phyloP scores from a whole-genome alignment of 805 yeast genomes.

The Starmerella cellae region DNA sequence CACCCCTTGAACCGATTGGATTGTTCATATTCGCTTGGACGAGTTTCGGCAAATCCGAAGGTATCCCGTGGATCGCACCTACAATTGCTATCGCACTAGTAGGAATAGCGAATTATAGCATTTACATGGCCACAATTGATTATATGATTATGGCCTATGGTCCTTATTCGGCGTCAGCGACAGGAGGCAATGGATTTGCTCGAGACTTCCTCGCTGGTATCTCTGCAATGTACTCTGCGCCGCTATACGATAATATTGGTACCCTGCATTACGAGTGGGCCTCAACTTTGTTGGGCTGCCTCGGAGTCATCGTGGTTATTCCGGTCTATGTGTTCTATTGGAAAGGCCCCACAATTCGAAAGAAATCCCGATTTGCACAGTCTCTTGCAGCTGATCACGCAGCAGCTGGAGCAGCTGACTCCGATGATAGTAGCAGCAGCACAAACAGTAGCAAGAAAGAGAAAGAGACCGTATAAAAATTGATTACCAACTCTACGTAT shows the following conservation, averaged over 20 bases:
- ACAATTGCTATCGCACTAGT: constrained; percentile 30
- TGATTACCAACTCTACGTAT: too few relatives aligned
- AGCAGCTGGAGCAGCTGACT: constrained; percentile 16
- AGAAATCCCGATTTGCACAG: constrained; percentile 30
- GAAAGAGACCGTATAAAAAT: too few relatives aligned
- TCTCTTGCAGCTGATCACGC: constrained; percentile 16
- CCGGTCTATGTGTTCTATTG: constrained; percentile 33
- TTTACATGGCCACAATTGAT: constrained; percentile 35
- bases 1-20: constrained; percentile 32
- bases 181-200: constrained; percentile 35
- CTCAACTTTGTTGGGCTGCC: constrained; percentile 29
- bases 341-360: constrained; percentile 31
- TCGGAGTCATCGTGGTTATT: constrained; percentile 28
- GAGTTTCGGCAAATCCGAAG: constrained; percentile 28
- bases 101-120: constrained; percentile 32
- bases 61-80: constrained; percentile 32
- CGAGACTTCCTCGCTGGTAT: constrained; percentile 33
- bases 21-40: constrained; percentile 35
- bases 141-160: constrained; percentile 35
- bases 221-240: constrained; percentile 31
- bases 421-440: background rate
- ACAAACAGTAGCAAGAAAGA: background rate
- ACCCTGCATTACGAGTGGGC: constrained; percentile 31
- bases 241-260: constrained; percentile 30
- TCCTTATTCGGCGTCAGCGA: constrained; percentile 34